A percentile compares a stretch with the other conserved stretches of the same genome.
Conservation (phyloP, 331 rosid species). For the Saraca asoca region DNA sequence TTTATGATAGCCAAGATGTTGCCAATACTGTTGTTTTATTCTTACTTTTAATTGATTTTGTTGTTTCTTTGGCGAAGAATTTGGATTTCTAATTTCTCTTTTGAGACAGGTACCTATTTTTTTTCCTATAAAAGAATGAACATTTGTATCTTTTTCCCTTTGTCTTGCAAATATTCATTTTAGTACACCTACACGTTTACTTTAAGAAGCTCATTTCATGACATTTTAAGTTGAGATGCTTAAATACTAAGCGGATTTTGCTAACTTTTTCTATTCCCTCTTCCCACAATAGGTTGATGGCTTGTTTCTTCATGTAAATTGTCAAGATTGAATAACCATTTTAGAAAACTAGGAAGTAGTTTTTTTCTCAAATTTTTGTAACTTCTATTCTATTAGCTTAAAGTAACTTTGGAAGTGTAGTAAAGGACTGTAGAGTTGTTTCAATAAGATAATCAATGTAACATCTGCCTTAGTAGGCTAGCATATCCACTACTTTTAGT, state of each 20-base stretch:
- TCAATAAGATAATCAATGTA: constrained; percentile 28
- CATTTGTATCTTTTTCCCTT: neutral
- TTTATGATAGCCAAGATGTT: constrained; percentile 88
- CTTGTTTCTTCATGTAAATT: constrained; percentile 20
- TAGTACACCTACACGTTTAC: constrained; percentile 15
- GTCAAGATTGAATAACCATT: constrained; percentile 20
- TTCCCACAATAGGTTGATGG: constrained; percentile 4
- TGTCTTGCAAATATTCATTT: constrained; percentile 27
- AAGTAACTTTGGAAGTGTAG: neutral
- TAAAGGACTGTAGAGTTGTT: constrained; percentile 23
- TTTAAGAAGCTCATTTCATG: constrained; percentile 23
- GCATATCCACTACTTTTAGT: constrained; percentile 33
- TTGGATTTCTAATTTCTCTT: constrained; percentile 7
- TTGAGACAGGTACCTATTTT: constrained; percentile 10
- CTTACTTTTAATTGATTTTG: neutral
- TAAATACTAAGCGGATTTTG: constrained; percentile 19
- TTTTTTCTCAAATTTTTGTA: constrained; percentile 21
- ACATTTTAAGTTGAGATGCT: constrained; percentile 12
- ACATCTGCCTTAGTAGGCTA: constrained; percentile 23
- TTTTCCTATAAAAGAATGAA: constrained; percentile 24
- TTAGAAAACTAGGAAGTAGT: constrained; percentile 4
- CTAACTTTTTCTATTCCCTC: neutral
- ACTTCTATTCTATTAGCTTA: constrained; percentile 16
- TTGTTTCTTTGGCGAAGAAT: neutral
- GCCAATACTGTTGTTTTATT: constrained; percentile 53